Percentiles rank a stretch among this genome's conserved stretches.
Evolutionary conservation across 2,329 filamentous ascomycete species (phyloP).

Genomic region (Ceratocystis papillata): DNA sequence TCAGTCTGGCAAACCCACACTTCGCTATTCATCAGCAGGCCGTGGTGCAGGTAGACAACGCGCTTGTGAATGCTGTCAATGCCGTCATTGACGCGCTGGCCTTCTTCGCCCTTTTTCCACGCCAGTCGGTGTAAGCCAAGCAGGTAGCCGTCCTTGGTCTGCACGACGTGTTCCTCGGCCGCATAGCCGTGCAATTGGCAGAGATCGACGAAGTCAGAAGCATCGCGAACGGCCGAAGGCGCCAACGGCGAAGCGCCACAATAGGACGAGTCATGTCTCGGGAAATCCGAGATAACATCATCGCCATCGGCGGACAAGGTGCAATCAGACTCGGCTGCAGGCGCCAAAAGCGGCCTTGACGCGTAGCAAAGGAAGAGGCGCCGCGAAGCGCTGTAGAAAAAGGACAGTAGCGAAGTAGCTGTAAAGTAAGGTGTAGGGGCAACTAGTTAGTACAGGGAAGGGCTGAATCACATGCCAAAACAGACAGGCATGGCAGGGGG

Average conservation of each 20-base stretch:
- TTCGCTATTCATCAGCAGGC: conserved; percentile 95
- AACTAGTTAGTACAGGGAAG: neutral
- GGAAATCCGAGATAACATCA: conserved; percentile 40
- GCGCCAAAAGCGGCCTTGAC: neutral
- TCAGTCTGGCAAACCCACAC: conserved; percentile 94
- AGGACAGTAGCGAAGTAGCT: conserved; percentile 68
- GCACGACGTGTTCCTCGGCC: conserved; percentile 90
- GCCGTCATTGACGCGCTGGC: conserved; percentile 63
- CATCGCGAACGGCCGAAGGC: conserved; percentile 66
- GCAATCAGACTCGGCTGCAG: neutral
- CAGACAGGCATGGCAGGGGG: neutral
- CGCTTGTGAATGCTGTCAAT: conserved; percentile 61
- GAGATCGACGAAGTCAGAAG: conserved; percentile 87
- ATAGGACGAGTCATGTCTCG: neutral
- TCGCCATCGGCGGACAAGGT: neutral
- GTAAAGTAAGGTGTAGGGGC: conserved; percentile 17
- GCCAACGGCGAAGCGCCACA: conserved; percentile 41
- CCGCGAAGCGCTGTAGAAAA: conserved; percentile 75
- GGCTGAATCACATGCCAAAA: conserved; percentile 23
- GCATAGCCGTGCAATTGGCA: conserved; percentile 85
- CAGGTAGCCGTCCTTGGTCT: conserved; percentile 87
- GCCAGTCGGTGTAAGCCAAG: conserved; percentile 80
- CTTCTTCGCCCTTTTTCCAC: conserved; percentile 71
- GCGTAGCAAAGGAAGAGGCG: conserved; percentile 59
- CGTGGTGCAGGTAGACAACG: conserved; percentile 90